A percentile compares a stretch with the other conserved stretches of the same genome.
Conservation (phyloP, 148 eudicot species). For the Rhododendron vialii region DNA sequence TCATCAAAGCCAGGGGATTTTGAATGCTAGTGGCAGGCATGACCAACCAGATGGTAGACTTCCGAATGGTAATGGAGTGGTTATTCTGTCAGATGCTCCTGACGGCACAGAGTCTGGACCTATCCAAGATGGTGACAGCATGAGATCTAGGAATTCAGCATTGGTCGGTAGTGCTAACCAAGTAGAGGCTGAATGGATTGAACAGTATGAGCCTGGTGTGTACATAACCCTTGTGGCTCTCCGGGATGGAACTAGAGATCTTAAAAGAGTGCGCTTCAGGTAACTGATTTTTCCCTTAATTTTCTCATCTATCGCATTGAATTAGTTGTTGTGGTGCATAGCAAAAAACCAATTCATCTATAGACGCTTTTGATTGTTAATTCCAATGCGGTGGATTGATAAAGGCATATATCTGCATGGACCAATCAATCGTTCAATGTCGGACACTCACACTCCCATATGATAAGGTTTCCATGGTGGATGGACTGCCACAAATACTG, state of each 20-base stretch:
- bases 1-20: conserved; percentile 31
- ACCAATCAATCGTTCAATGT: background rate
- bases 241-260: conserved; percentile 89
- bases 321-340: background rate
- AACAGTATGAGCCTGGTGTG: conserved; percentile 96
- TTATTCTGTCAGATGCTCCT: conserved; percentile 39
- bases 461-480: background rate
- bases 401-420: background rate
- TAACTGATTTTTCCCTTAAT: conserved; percentile 13
- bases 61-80: conserved; percentile 33
- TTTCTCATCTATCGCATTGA: background rate
- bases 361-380: background rate
- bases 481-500: background rate
- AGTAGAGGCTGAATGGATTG: conserved; percentile 95
- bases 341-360: background rate
- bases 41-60: conserved; percentile 30
- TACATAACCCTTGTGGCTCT: conserved; percentile 89
- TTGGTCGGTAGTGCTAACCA: conserved; percentile 41
- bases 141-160: conserved; percentile 34
- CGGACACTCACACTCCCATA: background rate
- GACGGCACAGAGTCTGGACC: conserved; percentile 34
- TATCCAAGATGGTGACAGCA: conserved; percentile 45
- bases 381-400: background rate
- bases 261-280: conserved; percentile 99
- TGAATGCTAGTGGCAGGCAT: conserved; percentile 32